Percentiles rank a stretch among this genome's conserved stretches.
Conservation (phyloP, 257 asterid species). For the Forsythia viridissima region DNA sequence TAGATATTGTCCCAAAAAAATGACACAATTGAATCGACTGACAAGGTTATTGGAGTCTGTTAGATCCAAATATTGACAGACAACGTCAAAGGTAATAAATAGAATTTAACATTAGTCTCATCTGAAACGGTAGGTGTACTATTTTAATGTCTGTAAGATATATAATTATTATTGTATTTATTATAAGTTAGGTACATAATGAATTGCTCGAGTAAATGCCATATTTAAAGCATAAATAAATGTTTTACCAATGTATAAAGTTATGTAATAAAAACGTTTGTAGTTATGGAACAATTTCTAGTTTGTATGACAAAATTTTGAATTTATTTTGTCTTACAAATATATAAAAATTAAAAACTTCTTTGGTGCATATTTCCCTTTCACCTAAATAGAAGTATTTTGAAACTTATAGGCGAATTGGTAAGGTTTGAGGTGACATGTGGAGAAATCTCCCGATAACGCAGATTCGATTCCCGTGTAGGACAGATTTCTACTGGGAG, state of each 20-base stretch:
- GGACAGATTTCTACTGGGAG: too few species aligned
- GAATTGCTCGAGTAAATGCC: slow-evolving; percentile 40
- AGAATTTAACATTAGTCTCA: slow-evolving; percentile 32
- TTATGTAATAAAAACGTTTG: neutral
- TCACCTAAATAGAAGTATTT: too few species aligned
- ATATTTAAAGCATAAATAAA: slow-evolving; percentile 23
- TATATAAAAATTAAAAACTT: too few species aligned
- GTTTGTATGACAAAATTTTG: too few species aligned
- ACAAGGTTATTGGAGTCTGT: slow-evolving; percentile 18
- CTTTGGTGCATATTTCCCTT: too few species aligned
- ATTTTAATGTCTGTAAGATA: slow-evolving; percentile 14
- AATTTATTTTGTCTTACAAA: too few species aligned
- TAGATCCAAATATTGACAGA: slow-evolving; percentile 28
- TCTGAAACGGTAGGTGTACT: slow-evolving; percentile 42
- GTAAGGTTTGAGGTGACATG: too few species aligned
- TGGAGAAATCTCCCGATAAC: too few species aligned
- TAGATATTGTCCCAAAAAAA: too few species aligned
- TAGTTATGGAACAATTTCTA: too few species aligned
- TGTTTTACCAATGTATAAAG: neutral
- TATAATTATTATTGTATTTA: slow-evolving; percentile 31
- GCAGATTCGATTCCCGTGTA: too few species aligned
- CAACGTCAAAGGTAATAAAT: slow-evolving; percentile 34
- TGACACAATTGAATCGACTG: neutral
- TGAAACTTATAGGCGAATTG: too few species aligned
- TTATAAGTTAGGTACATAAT: slow-evolving; percentile 42